Evolutionary conservation across 495 filamentous ascomycete species (phyloP).

Genomic region (Copromyces sp.): DNA sequence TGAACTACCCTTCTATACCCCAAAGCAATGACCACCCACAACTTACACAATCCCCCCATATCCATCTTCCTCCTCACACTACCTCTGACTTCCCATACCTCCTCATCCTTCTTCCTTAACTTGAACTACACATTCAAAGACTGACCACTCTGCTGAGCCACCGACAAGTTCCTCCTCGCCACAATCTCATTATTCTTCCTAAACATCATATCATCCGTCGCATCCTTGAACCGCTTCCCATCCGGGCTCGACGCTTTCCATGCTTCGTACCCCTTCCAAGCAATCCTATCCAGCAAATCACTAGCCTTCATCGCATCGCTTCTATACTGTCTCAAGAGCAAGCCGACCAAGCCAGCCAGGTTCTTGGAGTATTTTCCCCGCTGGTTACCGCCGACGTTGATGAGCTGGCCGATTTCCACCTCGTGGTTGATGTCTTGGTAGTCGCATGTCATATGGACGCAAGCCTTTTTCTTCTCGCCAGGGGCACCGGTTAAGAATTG

Average conservation of each 20-base stretch:
- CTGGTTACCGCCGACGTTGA: background rate
- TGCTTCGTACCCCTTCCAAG: conserved; percentile 13
- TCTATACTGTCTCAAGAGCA: conserved; percentile 17
- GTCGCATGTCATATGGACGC: conserved; percentile 1
- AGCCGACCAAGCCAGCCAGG: conserved; percentile 12
- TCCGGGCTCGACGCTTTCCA: conserved; percentile 21
- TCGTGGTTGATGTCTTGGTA: conserved; percentile 20
- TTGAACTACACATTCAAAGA: background rate
- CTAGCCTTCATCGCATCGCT: conserved; percentile 7
- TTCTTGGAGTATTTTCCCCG: conserved; percentile 10
- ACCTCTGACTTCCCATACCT: background rate
- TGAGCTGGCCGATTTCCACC: background rate
- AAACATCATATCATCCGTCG: conserved; percentile 19
- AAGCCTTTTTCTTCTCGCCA: background rate
- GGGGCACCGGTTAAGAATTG: background rate
- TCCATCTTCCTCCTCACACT: background rate
- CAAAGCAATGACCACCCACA: background rate
- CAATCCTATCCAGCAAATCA: conserved; percentile 8
- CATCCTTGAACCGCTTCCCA: conserved; percentile 17
- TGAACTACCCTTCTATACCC: background rate
- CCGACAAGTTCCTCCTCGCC: background rate
- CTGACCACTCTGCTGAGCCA: background rate
- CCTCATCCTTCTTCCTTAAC: background rate
- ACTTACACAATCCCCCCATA: background rate
- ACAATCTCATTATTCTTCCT: conserved; percentile 9